Base-by-base conservation (phyloP, 495 filamentous ascomycete genomes). In the Penicillium odoratum region DNA sequence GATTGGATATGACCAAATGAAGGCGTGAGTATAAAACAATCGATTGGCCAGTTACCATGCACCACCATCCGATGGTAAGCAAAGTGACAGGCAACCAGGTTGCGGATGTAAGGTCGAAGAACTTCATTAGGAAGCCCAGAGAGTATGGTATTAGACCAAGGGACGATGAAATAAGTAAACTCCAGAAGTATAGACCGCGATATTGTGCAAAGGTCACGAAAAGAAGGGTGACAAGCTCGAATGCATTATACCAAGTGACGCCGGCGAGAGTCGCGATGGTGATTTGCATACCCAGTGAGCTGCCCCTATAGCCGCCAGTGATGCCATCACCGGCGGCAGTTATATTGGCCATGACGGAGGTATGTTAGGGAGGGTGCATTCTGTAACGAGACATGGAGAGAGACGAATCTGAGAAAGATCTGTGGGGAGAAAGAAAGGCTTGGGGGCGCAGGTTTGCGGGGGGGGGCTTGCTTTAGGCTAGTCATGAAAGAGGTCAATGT, bases 1-100 rank as follows among this genome's bases (percentile, higher is more conserved):
- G 71, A 28, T 82, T 80, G 26, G 71, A 70, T 30, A 83, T 68
- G 38, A 90, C 74, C 43, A 88, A 71, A 62, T 88, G 83, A 5
- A 89, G 77, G n/a, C 86, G 80, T 3, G 85, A 88, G 70, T 84
- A 89, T 18, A 89, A 74, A 10, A 89, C 85, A 42, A 88, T 62
- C 5, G 83, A 83, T 66, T 88, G 85, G 16, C 85, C 85, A 0
- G 84, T 86, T 4, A 89, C 83, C 84, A 88, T 87, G 18, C 61
- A 63, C 54, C 75, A 82, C 86, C 85, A 89, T 16, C 86, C 85
- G 18, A 83, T 53, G 29, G 76, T 78, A 48, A 81, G 60, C 13
- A 83, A 64, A 5, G 74, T 74, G n/a, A 79, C 68, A 8, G 75
- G 66, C 5, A 79, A 56, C 69, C 76, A 72, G 51, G 62, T 60